These are phyloP conservation scores for Penicillium silybi DNA, from an alignment of 495 filamentous ascomycete genomes.

Conservation along the genomic window DNA sequence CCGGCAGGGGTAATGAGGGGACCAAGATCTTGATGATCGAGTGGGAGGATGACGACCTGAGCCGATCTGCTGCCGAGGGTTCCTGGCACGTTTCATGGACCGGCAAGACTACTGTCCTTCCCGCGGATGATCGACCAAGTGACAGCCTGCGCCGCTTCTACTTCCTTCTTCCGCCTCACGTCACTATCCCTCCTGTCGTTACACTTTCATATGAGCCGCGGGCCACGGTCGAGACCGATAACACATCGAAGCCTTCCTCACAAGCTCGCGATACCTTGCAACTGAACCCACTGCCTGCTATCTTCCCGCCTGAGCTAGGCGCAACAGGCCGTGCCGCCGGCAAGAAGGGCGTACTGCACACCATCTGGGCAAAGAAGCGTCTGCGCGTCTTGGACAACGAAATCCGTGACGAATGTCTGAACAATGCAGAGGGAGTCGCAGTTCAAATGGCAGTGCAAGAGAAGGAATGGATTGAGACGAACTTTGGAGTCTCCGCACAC, in stretches of 20 bases:
- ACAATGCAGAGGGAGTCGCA: conserved; percentile 72
- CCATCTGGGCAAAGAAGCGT: conserved; percentile 76
- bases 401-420: conserved; percentile 57
- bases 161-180: conserved; percentile 66
- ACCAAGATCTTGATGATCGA: conserved; percentile 85
- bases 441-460: conserved; percentile 77
- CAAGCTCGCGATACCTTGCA: conserved; percentile 31
- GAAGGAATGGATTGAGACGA: conserved; percentile 74
- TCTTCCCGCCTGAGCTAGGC: conserved; percentile 70
- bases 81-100: conserved; percentile 75
- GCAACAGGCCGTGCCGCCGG: conserved; percentile 60
- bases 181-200: conserved; percentile 62
- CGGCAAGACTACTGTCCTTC: conserved; percentile 63
- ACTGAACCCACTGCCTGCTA: conserved; percentile 73
- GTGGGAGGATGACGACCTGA: conserved; percentile 61
- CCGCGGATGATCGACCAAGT: conserved; percentile 55
- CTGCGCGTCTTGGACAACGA: conserved; percentile 68
- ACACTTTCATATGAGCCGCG: conserved; percentile 53
- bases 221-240: conserved; percentile 11
- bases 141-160: conserved; percentile 62
- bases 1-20: conserved; percentile 70
- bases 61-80: conserved; percentile 29
- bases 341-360: conserved; percentile 76
- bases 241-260: not conserved
- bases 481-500: conserved; percentile 59